These are phyloP conservation scores for Halenospora varia DNA, from an alignment of 495 filamentous ascomycete species.

Conservation along the genomic window DNA sequence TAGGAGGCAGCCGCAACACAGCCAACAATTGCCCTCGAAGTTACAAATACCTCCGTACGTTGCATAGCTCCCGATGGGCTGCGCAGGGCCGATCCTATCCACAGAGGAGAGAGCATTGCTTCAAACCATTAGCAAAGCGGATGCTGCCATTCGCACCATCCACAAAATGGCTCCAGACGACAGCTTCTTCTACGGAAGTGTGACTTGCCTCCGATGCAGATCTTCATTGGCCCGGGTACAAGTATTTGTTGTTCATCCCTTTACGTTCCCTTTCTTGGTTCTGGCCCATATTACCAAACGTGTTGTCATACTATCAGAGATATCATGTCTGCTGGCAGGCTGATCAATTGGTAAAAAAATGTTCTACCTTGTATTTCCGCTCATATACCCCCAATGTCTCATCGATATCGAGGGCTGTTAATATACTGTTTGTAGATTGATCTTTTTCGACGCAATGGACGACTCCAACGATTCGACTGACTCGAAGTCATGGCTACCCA, in stretches of 20 bases:
- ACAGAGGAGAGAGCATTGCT: background rate
- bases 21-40: background rate
- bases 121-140: background rate
- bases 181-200: background rate
- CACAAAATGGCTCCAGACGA: background rate
- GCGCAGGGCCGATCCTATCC: background rate
- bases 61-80: background rate
- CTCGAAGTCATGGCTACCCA: constrained; percentile 20
- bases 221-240: constrained; percentile 10
- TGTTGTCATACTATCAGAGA: constrained; percentile 8
- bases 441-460: constrained; percentile 7
- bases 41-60: background rate
- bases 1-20: background rate
- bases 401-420: background rate
- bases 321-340: background rate
- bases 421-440: background rate
- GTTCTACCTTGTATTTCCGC: background rate
- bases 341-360: background rate
- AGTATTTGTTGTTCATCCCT: constrained; percentile 17
- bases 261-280: constrained; percentile 17
- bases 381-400: background rate
- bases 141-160: background rate
- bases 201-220: background rate
- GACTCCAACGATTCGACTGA: constrained; percentile 9
- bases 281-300: constrained; percentile 1